Evolutionary conservation across 176 grass and related monocot species (phyloP), one percentile per base, ranked within the genome.

Genomic region (Miscanthus lutarioriparius): DNA sequence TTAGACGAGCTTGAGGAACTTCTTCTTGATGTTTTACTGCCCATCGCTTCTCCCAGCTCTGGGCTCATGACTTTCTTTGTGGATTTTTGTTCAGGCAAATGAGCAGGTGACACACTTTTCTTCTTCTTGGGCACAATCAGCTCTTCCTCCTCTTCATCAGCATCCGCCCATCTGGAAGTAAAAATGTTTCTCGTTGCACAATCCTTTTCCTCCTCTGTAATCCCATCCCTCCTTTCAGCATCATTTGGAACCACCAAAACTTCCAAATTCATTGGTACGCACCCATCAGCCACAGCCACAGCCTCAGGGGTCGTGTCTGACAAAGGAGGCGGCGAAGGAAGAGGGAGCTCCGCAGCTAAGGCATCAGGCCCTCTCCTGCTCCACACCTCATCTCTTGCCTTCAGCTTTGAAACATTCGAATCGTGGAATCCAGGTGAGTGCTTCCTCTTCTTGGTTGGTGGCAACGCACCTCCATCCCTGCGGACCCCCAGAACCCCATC

Each of bases 121-220:
- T 84, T 94, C 62, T 85, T 94, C 74, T 78, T 63, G 5, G 75
- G 76, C 47, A 84, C 61, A 78, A 71, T 37, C 27, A 79, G 62
- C 7, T 67, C 84, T 66, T 90, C 49, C 19, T 91, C 87, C 9
- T 93, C 89, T 4, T 76, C 71, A 22, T 85, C 91, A 80, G 79
- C 75, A 32, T 88, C 80, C 22, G 88, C 93, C 96, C 93, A 99
- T 47, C 96, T 86, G 8, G 96, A 99, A 8, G 81, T 89, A 35
- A 89, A 90, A 78, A 99, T 96, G 56, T 92, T 94, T 82, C 89
- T 84, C 32, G 27, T 76, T 28, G 83, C 79, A 45, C 70, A 61
- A 35, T 83, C 78, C 16, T 91, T 83, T 74, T 94, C 93, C 40
- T 86, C 89, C 56, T 94, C 91, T 43, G 70, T 22, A 68, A 37